Evolutionary conservation across 225 moss, liverwort and hornwort species (phyloP), one percentile per base, ranked within the genome.

Genomic region (Takakia lepidozioides): DNA sequence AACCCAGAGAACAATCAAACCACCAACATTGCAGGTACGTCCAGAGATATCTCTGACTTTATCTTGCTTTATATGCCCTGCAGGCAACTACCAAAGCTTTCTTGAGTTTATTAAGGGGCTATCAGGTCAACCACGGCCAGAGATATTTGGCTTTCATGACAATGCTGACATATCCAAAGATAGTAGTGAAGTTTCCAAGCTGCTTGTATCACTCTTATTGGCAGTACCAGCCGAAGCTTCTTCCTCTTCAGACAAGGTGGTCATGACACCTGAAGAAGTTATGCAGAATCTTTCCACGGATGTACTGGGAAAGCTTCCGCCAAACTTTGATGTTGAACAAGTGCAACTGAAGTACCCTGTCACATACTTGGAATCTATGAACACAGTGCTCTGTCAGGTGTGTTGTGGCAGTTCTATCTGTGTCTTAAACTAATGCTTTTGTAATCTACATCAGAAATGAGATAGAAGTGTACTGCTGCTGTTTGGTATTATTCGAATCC

Each of bases 291-390:
- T 93, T 43, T 78, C 75, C 0, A 24, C 40, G 1, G 88, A 86
- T 18, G 68, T 88, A 30, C 60, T 82, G 5, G 63, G 64, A 37
- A 83, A 78, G 30, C 58, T 88, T 1, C 88, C 92, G 0, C 2
- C 2, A 0, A 88, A 88, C 47, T 87, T 80, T 57, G 82, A 87
- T 52, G 70, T 87, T 16, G 91, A 92, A 48, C 68, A 63, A 54
- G 78, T 64, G 5, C 93, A 88, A 42, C 62, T 58, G 41, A 85
- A 83, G 35, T 88, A 78, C 35, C 85, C 88, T 0, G 75, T 85
- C 4, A 93, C 77, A 0, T 93, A 85, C 48, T 69, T 62, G 45
- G 85, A 93, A 51, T 93, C 92, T 1, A 93, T 83, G 88, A 88
- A 88, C 21, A 88, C 78, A 0, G 92, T 88, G 14, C 53, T 88